Conservation (phyloP, 495 filamentous ascomycete species). For the Neurospora tetraspora region DNA sequence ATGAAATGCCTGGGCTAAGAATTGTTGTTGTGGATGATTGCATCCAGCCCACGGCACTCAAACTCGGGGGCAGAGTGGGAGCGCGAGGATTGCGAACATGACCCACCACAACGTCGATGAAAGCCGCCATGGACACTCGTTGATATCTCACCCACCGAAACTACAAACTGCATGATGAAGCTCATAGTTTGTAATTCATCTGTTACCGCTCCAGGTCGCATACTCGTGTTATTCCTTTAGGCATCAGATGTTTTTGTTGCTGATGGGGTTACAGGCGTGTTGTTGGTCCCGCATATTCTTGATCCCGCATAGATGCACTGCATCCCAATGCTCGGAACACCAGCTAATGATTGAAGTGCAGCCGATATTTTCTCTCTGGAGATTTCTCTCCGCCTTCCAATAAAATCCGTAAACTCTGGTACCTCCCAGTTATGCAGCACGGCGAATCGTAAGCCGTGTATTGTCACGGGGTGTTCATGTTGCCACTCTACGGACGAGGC, state of each 20-base stretch:
- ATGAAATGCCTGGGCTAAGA: neutral
- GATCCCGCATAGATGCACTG: neutral
- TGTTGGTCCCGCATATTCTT: neutral
- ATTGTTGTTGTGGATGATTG: neutral
- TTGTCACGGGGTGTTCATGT: neutral
- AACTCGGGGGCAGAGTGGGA: neutral
- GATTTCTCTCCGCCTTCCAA: too few species aligned
- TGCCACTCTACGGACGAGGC: neutral
- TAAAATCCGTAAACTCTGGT: too few species aligned
- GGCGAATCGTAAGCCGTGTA: neutral
- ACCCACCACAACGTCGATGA: neutral
- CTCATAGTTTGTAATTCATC: neutral
- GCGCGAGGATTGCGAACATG: neutral
- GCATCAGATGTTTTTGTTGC: neutral
- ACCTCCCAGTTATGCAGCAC: neutral
- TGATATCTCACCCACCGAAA: neutral
- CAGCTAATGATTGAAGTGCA: neutral
- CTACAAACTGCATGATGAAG: neutral
- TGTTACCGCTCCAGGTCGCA: neutral
- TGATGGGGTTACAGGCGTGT: neutral
- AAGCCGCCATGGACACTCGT: neutral
- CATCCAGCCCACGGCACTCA: neutral
- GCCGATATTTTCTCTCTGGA: neutral
- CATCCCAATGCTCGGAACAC: neutral
- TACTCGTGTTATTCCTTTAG: neutral